Evolutionary conservation across 192 early-diverging fungal genomes (phyloP).

Genomic region (Coemansia furcata): DNA sequence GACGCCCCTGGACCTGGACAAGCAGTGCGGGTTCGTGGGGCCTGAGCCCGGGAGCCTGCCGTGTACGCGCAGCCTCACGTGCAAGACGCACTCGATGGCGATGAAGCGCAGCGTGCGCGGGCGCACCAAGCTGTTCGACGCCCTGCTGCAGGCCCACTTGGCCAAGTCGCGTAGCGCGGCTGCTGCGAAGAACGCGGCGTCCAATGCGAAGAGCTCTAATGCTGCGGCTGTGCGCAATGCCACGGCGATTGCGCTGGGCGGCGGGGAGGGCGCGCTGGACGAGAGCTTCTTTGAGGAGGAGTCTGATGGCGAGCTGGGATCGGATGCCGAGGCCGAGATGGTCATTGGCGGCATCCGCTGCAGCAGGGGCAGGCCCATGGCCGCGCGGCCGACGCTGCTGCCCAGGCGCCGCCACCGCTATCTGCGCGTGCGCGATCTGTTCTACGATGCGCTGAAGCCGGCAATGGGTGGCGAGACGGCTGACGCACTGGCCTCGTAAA

Average conservation of each 20-base stretch:
- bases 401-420: slow-evolving; percentile 61
- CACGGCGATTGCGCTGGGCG: slow-evolving; percentile 53
- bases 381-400: slow-evolving; percentile 53
- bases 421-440: slow-evolving; percentile 61
- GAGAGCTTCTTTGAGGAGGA: slow-evolving; percentile 52
- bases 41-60: slow-evolving; percentile 54
- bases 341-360: slow-evolving; percentile 64
- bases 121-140: slow-evolving; percentile 81
- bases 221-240: slow-evolving; percentile 48
- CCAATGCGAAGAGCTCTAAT: slow-evolving; percentile 44
- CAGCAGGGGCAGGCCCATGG: slow-evolving; percentile 66
- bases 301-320: slow-evolving; percentile 73
- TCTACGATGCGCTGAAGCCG: slow-evolving; percentile 62
- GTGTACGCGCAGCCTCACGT: slow-evolving; percentile 88
- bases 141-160: slow-evolving; percentile 71
- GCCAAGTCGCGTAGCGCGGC: slow-evolving; percentile 69
- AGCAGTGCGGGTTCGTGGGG: slow-evolving; percentile 79
- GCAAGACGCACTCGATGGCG: slow-evolving; percentile 92
- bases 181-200: slow-evolving; percentile 40
- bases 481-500: slow-evolving; percentile 14
- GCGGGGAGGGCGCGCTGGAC: slow-evolving; percentile 53
- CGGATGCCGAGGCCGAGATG: slow-evolving; percentile 49
- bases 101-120: slow-evolving; percentile 82
- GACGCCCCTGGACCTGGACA: slow-evolving; percentile 84
- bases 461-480: slow-evolving; percentile 25